Base-by-base conservation (phyloP, 495 filamentous ascomycete species). In the Penicillium steckii region DNA sequence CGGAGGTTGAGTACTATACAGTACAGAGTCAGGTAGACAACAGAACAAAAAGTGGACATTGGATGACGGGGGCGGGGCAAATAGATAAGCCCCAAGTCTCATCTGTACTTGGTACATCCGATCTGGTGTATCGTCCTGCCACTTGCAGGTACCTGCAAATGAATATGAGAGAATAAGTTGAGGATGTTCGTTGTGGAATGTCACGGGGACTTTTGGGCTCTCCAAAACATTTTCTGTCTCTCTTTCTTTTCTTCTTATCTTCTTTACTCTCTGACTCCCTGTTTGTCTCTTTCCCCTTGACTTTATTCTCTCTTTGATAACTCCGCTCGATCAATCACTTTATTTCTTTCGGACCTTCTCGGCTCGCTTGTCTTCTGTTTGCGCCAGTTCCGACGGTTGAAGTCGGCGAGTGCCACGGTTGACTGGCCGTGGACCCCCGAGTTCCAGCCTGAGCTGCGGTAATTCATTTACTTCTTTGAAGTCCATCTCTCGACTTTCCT, bases 331-430 rank as follows among this genome's bases (percentile, higher is more conserved):
- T n/a, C n/a, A n/a, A n/a, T n/a, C 29, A 32, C 10, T n/a, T n/a
- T 2, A 2, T 13, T 4, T 3, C 5, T 10, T 13, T 8, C 29
- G 29, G 29, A 32, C 9, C 5, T 13, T 13, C 9, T 32, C 29
- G 29, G 29, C 29, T 12, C 29, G 5, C n/a, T 30, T 32, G 10
- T 12, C 29, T 32, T 32, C 10, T n/a, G n/a, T n/a, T n/a, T n/a
- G 29, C 10, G 29, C n/a, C 19, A 40, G 46, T 55, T 46, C 56
- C 59, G 47, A 21, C 37, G 59, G 59, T 61, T 32, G 46, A 51
- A 48, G 18, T 41, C 29, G 30, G 35, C 29, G 24, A 52, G 60
- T 58, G 55, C 62, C 62, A 66, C 56, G 62, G 62, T 63, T 63
- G 46, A 27, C 48, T 57, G 12, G 48, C 53, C 48, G 59, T 50